Conservation (phyloP, 1,284 basidiomycete genomes). For the Ustilago xerochloae region DNA sequence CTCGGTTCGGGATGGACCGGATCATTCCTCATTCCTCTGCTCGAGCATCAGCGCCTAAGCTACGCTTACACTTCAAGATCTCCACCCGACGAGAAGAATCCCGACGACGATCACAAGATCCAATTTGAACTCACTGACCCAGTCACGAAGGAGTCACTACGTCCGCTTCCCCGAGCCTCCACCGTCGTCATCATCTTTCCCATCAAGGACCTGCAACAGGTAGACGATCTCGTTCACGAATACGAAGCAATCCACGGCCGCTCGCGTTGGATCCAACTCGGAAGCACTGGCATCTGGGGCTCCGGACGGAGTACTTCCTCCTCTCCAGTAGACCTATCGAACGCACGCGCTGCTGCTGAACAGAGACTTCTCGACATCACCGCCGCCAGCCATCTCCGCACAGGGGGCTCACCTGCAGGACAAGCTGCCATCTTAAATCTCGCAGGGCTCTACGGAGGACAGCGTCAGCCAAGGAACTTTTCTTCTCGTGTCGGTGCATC, state of each 20-base stretch:
- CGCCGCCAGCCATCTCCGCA: not conserved
- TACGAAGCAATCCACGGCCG: constrained; percentile 41
- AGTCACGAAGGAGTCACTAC: constrained; percentile 69
- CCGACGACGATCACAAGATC: constrained; percentile 57
- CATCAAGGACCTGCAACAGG: constrained; percentile 44
- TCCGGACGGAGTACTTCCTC: constrained; percentile 30
- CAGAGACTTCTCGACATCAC: constrained; percentile 42
- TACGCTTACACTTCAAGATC: constrained; percentile 73
- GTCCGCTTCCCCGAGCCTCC: constrained; percentile 72
- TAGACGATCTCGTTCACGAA: constrained; percentile 44
- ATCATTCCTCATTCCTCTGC: constrained; percentile 75
- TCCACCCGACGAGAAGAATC: constrained; percentile 55
- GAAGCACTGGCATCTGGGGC: constrained; percentile 59
- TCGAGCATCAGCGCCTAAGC: constrained; percentile 54
- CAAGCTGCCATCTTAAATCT: constrained; percentile 51
- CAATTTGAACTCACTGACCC: constrained; percentile 64
- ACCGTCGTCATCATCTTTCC: constrained; percentile 76
- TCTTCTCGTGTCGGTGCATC: constrained; percentile 41
- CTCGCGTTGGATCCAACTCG: constrained; percentile 58
- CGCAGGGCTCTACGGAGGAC: constrained; percentile 56
- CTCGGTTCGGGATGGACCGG: constrained; percentile 79
- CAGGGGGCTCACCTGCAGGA: not conserved
- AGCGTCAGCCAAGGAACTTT: constrained; percentile 49
- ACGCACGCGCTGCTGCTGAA: constrained; percentile 37
- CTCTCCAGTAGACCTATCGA: constrained; percentile 38